Evolutionary conservation across 768 basidiomycete genomes (phyloP).

Genomic region (Lactarius hengduanensis): DNA sequence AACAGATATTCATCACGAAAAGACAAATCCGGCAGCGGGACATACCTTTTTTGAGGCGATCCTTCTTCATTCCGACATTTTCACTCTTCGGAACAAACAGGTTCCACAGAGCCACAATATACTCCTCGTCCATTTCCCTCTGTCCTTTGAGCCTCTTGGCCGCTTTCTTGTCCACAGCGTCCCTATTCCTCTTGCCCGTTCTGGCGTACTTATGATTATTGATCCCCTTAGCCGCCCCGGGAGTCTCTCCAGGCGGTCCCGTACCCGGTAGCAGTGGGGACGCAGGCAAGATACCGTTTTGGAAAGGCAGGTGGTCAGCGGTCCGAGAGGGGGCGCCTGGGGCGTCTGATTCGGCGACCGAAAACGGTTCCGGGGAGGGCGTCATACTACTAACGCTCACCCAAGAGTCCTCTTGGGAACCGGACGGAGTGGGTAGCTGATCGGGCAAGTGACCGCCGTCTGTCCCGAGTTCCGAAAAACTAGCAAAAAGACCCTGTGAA

Average conservation of each 20-base stretch:
- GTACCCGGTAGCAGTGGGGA: neutral
- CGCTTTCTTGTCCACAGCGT: conserved; percentile 12
- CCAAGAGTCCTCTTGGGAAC: conserved; percentile 1
- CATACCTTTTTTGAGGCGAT: conserved; percentile 18
- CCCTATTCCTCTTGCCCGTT: neutral
- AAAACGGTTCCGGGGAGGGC: neutral
- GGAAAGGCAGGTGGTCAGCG: neutral
- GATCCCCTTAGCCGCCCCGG: neutral
- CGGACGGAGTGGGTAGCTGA: neutral
- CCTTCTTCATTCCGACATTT: conserved; percentile 14
- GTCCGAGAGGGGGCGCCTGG: neutral
- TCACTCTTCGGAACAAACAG: conserved; percentile 9
- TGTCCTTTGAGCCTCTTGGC: conserved; percentile 6
- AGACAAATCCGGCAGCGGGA: neutral
- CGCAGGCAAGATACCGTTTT: no score
- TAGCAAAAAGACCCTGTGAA: neutral
- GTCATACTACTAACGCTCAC: neutral
- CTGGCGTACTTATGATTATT: neutral
- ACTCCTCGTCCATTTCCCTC: conserved; percentile 8
- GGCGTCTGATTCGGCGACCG: neutral
- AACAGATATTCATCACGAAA: neutral
- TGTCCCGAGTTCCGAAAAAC: neutral
- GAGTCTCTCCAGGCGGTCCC: neutral
- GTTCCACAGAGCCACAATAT: conserved; percentile 5
- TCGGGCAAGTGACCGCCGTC: neutral